Evolutionary conservation across 306 rosid species (phyloP), one percentile per base, ranked within the genome.

Genomic region (Casuarina equisetifolia): DNA sequence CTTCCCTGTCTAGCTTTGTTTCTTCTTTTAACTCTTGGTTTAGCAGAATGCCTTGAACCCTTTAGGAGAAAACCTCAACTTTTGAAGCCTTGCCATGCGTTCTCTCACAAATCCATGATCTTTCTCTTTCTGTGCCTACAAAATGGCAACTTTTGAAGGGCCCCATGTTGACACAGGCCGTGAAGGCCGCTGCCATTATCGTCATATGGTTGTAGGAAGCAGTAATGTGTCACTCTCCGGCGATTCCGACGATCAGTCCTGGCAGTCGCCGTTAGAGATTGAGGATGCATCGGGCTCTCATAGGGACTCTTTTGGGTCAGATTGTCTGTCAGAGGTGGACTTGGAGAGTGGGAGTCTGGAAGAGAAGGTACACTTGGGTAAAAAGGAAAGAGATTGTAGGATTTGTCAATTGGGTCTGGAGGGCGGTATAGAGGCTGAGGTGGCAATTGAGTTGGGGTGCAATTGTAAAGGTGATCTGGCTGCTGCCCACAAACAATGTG

Each of bases 401-500:
- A 93, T 93, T 85, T 87, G 91, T 45, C 91, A 87, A 55, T 81
- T 93, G 78, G 88, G 93, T 62, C 53, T 90, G 91, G 97, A 91
- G 82, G 80, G 86, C 17, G 85, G 90, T 77, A 90, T 82, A 53
- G 98, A 91, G 83, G 92, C 94, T 81, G 96, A 90, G 69, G 86
- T 78, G 76, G 90, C 94, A 61, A 86, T 93, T 64, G 97, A 93
- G 83, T 73, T 93, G 45, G 97, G 98, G 6, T 93, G 98, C 76
- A 89, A 90, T 78, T 93, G 98, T 36, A 93, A 93, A 79, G 93
- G 88, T 17, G 98, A 93, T 85, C 89, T 93, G 87, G 98, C 91
- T 85, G 97, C 94, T 87, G 96, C 98, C 19, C 98, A 93, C 70
- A 93, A 90, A 50, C 90, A 90, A 8, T 93, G 98, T 90, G 98